Evolutionary conservation across 192 early-diverging fungal species (phyloP).

Genomic region (Allomyces arbusculus): DNA sequence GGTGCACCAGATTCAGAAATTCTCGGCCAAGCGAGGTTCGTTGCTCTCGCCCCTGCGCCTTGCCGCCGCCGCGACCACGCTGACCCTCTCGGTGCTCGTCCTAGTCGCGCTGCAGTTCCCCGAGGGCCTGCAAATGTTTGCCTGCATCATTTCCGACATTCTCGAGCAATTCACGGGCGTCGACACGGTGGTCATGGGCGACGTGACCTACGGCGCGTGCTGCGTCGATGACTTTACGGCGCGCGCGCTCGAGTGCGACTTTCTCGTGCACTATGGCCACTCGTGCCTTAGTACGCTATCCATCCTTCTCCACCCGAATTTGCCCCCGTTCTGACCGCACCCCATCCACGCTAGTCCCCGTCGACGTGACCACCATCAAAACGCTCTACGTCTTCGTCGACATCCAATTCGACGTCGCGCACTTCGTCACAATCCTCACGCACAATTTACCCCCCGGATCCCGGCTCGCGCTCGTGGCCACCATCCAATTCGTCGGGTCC

Average conservation of each 20-base stretch:
- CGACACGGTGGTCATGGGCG: constrained; percentile 91
- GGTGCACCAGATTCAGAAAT: constrained; percentile 63
- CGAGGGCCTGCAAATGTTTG: constrained; percentile 88
- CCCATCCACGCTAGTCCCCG: constrained; percentile 41
- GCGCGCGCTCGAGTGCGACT: constrained; percentile 77
- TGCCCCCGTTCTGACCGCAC: background rate
- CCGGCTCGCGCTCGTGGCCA: constrained; percentile 60
- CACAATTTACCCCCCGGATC: constrained; percentile 62
- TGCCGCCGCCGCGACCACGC: too few relatives aligned
- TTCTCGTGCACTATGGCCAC: constrained; percentile 95
- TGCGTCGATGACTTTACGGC: constrained; percentile 97
- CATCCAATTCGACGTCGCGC: constrained; percentile 78
- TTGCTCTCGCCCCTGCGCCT: background rate
- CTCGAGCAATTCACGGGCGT: constrained; percentile 66
- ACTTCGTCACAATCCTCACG: constrained; percentile 77
- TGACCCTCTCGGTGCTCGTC: background rate
- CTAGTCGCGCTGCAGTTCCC: constrained; percentile 88
- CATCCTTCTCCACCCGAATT: background rate
- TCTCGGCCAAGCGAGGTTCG: constrained; percentile 48
- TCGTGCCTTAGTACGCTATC: constrained; percentile 56
- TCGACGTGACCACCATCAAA: constrained; percentile 81
- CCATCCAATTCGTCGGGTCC: constrained; percentile 84
- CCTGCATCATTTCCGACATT: constrained; percentile 81
- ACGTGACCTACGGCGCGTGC: constrained; percentile 98
- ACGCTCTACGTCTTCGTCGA: constrained; percentile 98